phyloP scores from a whole-genome alignment of 768 basidiomycete genomes.

The Cyclocybe cylindracea region DNA sequence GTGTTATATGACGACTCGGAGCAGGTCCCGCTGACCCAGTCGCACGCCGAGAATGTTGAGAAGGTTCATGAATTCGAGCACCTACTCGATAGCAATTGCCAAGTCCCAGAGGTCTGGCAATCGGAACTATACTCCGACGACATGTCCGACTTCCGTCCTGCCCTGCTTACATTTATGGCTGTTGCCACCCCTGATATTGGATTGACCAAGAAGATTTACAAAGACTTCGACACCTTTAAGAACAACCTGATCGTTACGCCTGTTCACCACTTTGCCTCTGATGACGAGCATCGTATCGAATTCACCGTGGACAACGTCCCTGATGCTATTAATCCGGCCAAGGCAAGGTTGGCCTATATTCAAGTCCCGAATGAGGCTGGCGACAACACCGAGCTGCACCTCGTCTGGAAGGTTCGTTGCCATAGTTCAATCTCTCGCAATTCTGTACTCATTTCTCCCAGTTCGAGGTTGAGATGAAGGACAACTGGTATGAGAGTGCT shows the following conservation, averaged over 20 bases:
- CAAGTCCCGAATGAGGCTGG: slow-evolving; percentile 72
- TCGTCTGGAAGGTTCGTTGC: slow-evolving; percentile 75
- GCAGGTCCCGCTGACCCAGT: slow-evolving; percentile 36
- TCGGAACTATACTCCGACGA: slow-evolving; percentile 31
- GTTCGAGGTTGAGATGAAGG: slow-evolving; percentile 91
- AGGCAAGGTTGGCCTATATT: slow-evolving; percentile 76
- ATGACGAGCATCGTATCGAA: slow-evolving; percentile 34
- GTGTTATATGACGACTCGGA: slow-evolving; percentile 21
- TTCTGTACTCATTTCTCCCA: slow-evolving; percentile 24
- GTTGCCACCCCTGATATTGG: slow-evolving; percentile 60
- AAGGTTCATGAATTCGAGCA: slow-evolving; percentile 37
- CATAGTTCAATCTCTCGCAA: neutral
- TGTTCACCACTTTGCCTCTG: slow-evolving; percentile 44
- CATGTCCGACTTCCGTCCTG: slow-evolving; percentile 46
- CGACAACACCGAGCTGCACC: slow-evolving; percentile 59
- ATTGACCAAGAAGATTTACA: slow-evolving; percentile 49
- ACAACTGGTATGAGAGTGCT: slow-evolving; percentile 95
- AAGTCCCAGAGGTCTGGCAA: slow-evolving; percentile 41
- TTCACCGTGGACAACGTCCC: slow-evolving; percentile 63
- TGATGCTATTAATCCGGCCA: slow-evolving; percentile 78
- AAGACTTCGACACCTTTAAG: slow-evolving; percentile 51
- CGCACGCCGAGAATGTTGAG: slow-evolving; percentile 14
- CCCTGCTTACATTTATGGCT: slow-evolving; percentile 79
- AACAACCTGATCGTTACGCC: slow-evolving; percentile 47
- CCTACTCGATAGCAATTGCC: slow-evolving; percentile 60